Base-by-base conservation (phyloP, 345 rosid species). In the Aegle marmelos region DNA sequence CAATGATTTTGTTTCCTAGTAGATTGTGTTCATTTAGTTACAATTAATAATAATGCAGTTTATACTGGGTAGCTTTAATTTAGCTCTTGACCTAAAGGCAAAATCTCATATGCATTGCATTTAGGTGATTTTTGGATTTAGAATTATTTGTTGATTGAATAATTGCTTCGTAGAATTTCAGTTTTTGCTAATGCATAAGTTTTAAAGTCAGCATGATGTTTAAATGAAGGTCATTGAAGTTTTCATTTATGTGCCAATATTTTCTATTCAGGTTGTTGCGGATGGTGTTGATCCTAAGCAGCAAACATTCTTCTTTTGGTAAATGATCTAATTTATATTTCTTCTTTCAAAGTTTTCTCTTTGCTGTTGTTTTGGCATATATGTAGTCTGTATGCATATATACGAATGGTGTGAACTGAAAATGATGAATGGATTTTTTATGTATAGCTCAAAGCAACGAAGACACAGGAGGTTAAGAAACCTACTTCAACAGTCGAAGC, bases 281-380 rank as follows among this genome's bases (percentile, higher is more conserved):
- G 93, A 89, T 56, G 92, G 89, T 62, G 80, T 87, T 83, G 98
- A 97, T 89, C 99, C 99, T 37, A 93, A 91, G 86, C 97, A 91
- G 61, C 97, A 97, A 83, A 91, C 98, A 5, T 91, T 97, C 87
- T 88, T 79, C 87, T 92, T 85, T 78, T 87, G 90, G 99, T 93
- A 87, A 83, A 91, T 82, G 63, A 68, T 64, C 10, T 24, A 68
- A 16, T n/a, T 59, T 65, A 70, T 37, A 4, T 25, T 59, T 31
- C 22, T 64, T 41, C 80, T 50, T 31, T 71, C 36, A n/a, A 71
- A 36, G 70, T 66, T 65, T 66, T 9, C 27, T 56, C 45, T 61
- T 60, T 81, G 30, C 39, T 17, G 60, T 77, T 83, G 36, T 61
- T 24, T 58, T 60, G 50, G 67, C 30, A 59, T 30, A 53, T 65